Evolutionary conservation across 495 filamentous ascomycete species (phyloP).

Genomic region (Penicillium angulare): DNA sequence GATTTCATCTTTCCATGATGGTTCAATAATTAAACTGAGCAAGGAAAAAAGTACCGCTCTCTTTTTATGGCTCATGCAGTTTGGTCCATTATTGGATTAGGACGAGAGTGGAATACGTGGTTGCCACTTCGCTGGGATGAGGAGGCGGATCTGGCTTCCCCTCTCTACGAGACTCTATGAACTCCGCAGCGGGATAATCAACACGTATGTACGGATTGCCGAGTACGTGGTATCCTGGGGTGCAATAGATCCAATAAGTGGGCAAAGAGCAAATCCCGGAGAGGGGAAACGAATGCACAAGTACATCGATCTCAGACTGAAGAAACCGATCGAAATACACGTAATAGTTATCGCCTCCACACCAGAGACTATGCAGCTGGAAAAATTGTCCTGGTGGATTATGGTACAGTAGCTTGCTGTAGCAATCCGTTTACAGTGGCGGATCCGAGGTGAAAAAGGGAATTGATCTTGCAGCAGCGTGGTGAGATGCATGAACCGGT

Average conservation of each 20-base stretch:
- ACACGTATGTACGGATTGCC: too few relatives aligned
- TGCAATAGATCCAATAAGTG: not conserved
- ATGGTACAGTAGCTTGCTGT: slow-evolving; percentile 10
- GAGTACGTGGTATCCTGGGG: not conserved
- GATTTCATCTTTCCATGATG: too few relatives aligned
- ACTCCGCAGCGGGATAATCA: slow-evolving; percentile 14
- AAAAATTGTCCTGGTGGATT: not conserved
- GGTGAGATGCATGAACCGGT: slow-evolving; percentile 22
- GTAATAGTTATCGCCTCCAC: slow-evolving; percentile 1
- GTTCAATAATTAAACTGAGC: too few relatives aligned
- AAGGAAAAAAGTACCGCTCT: not conserved
- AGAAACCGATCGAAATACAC: slow-evolving; percentile 13
- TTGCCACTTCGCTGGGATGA: slow-evolving; percentile 5
- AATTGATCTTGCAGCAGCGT: slow-evolving; percentile 13
- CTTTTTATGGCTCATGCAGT: not conserved
- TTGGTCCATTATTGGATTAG: not conserved
- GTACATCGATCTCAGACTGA: slow-evolving; percentile 12
- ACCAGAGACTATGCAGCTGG: not conserved
- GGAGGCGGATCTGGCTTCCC: not conserved
- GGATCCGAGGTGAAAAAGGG: slow-evolving; percentile 1
- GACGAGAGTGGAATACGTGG: slow-evolving; percentile 11
- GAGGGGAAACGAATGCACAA: not conserved
- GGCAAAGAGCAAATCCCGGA: not conserved
- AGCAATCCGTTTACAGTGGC: slow-evolving; percentile 11
- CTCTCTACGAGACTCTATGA: too few relatives aligned